Evolutionary conservation across 1,139 yeast genomes (phyloP).

Genomic region (Candida frijolesensis): DNA sequence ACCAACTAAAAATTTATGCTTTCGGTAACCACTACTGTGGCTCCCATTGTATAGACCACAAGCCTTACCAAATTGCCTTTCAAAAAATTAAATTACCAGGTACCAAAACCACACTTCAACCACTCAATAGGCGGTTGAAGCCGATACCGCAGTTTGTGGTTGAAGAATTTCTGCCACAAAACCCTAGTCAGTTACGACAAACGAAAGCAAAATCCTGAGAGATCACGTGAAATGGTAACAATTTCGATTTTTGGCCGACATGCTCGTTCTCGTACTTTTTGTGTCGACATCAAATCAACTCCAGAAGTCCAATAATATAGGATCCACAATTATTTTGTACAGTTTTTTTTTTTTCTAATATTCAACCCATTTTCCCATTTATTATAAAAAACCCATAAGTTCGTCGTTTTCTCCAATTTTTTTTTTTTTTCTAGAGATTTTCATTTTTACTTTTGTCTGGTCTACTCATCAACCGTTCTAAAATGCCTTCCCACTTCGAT

Average conservation of each 20-base stretch:
- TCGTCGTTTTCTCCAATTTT: background rate
- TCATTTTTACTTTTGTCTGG: background rate
- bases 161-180: no score
- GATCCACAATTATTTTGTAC: conserved; percentile 2
- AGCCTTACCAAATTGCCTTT: no score
- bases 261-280: background rate
- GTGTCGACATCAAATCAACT: background rate
- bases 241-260: background rate
- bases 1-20: no score
- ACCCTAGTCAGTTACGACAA: no score
- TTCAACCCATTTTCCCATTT: background rate
- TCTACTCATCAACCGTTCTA: background rate
- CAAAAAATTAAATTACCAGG: no score
- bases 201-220: background rate
- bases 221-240: conserved; percentile 8
- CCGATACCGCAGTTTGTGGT: no score
- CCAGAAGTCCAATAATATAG: background rate
- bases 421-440: background rate
- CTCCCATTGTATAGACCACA: no score
- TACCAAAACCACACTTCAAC: no score
- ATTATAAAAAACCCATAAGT: background rate
- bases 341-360: background rate
- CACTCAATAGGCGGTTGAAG: no score
- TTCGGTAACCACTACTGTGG: no score
- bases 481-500: conserved; percentile 69